phyloP scores from a whole-genome alignment of 805 yeast genomes.

The Wickerhamiella qilinensis region DNA sequence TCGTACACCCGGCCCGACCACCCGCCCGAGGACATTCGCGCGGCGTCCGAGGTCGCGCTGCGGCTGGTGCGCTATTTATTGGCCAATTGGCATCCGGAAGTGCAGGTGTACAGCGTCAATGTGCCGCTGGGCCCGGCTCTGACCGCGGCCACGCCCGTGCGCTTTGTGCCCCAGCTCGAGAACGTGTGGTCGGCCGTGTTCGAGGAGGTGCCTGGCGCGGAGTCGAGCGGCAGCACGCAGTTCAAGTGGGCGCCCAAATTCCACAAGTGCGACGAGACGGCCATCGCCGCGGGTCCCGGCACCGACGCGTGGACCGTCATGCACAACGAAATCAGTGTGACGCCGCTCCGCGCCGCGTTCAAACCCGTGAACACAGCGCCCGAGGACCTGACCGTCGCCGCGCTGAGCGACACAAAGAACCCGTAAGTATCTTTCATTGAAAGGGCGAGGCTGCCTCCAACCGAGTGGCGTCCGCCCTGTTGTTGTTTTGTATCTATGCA shows the following conservation, averaged over 20 bases:
- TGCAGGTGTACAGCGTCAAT: slow-evolving; percentile 70
- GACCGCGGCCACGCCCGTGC: slow-evolving; percentile 42
- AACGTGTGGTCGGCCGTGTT: slow-evolving; percentile 69
- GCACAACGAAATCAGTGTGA: slow-evolving; percentile 35
- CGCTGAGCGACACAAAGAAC: too few species aligned
- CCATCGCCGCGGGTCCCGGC: slow-evolving; percentile 28
- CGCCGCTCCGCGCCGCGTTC: slow-evolving; percentile 10
- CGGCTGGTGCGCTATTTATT: slow-evolving; percentile 44
- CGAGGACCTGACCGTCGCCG: too few species aligned
- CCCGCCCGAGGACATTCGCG: slow-evolving; percentile 36
- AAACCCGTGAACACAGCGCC: too few species aligned
- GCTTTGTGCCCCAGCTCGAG: slow-evolving; percentile 63
- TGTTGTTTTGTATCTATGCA: too few species aligned
- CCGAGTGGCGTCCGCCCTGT: neutral
- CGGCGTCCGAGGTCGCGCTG: slow-evolving; percentile 56
- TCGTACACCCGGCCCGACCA: slow-evolving; percentile 43
- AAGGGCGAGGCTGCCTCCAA: too few species aligned
- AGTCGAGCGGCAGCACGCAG: slow-evolving; percentile 15
- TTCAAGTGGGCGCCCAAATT: slow-evolving; percentile 82
- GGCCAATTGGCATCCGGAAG: slow-evolving; percentile 37
- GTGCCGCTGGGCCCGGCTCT: slow-evolving; percentile 61
- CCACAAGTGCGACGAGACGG: slow-evolving; percentile 41
- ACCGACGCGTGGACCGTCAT: slow-evolving; percentile 59
- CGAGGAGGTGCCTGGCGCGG: slow-evolving; percentile 9
- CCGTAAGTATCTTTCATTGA: too few species aligned